phyloP scores from a whole-genome alignment of 495 filamentous ascomycete genomes.

The Aspergillus haitiensis region DNA sequence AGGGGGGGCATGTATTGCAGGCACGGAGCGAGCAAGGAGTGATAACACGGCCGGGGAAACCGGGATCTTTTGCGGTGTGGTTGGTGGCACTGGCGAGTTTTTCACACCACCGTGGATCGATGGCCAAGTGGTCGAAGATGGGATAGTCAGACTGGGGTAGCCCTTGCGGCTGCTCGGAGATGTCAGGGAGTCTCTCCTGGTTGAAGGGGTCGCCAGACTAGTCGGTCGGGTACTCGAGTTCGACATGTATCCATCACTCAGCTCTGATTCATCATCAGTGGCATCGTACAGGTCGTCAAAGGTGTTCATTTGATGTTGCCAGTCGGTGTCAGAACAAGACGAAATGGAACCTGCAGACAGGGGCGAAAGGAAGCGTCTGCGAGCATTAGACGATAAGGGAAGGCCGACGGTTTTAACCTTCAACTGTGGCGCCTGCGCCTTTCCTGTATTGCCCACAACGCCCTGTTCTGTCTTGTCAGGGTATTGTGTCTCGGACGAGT shows the following conservation, averaged over 20 bases:
- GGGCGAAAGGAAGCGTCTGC: constrained; percentile 38
- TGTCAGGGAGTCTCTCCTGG: constrained; percentile 36
- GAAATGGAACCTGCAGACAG: constrained; percentile 40
- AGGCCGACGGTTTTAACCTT: constrained; percentile 42
- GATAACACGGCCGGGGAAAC: constrained; percentile 73
- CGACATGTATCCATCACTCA: constrained; percentile 50
- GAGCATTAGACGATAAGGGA: constrained; percentile 30
- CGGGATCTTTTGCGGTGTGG: constrained; percentile 71
- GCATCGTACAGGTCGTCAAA: constrained; percentile 88
- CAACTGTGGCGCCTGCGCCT: constrained; percentile 30
- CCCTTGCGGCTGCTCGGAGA: constrained; percentile 48
- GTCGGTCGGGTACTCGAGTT: constrained; percentile 43
- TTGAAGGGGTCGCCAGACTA: constrained; percentile 41
- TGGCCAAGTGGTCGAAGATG: constrained; percentile 59
- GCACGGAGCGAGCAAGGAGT: constrained; percentile 65
- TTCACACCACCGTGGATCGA: constrained; percentile 54
- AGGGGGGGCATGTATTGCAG: constrained; percentile 74
- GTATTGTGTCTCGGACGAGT: constrained; percentile 45
- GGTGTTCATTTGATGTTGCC: constrained; percentile 48
- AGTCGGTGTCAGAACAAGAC: constrained; percentile 48
- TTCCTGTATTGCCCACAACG: constrained; percentile 4
- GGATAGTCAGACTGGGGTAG: constrained; percentile 73
- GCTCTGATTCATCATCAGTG: constrained; percentile 67
- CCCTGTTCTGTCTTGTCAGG: constrained; percentile 17
- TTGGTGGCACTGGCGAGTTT: constrained; percentile 71